A percentile compares a stretch with the other conserved stretches of the same genome.
These are phyloP conservation scores for Suillus occidentalis DNA, from an alignment of 768 basidiomycete genomes.

Conservation along the genomic window DNA sequence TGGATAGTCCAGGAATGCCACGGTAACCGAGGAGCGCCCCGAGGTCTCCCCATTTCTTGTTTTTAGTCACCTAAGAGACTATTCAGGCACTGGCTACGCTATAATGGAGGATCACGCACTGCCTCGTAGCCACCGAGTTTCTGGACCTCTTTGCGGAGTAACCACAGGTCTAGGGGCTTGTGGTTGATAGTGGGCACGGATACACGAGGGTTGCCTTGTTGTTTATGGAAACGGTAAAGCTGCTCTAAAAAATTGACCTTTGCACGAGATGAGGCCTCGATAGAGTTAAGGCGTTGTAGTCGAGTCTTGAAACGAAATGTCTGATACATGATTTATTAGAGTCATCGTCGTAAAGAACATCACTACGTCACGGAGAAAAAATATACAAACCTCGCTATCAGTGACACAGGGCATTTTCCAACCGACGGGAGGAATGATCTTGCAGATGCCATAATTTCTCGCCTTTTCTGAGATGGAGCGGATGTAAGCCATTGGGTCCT, in stretches of 20 bases:
- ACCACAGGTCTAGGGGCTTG: conserved; percentile 91
- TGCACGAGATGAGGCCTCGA: conserved; percentile 95
- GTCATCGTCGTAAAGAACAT: conserved; percentile 25
- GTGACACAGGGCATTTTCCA: conserved; percentile 98
- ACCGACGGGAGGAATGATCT: conserved; percentile 87
- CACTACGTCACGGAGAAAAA: conserved; percentile 13
- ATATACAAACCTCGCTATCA: conserved; percentile 78
- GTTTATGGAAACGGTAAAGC: conserved; percentile 93
- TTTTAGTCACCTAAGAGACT: conserved; percentile 66
- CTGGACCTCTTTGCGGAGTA: conserved; percentile 88
- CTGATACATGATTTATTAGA: conserved; percentile 36
- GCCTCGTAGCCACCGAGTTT: conserved; percentile 85
- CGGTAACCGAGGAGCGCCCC: conserved; percentile 82
- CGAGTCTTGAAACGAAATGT: conserved; percentile 95
- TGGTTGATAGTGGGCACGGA: conserved; percentile 94
- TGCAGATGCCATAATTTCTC: conserved; percentile 85
- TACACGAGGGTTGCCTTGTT: conserved; percentile 88
- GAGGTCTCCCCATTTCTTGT: conserved; percentile 86
- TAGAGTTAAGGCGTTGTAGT: conserved; percentile 90
- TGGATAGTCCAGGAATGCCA: conserved; percentile 77
- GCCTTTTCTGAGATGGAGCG: conserved; percentile 73
- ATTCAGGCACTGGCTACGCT: conserved; percentile 27
- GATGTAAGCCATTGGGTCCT: conserved; percentile 93
- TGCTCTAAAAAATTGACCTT: conserved; percentile 98
- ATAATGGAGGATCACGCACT: conserved; percentile 46